Percentiles rank a stretch among this genome's conserved stretches.
phyloP scores from a whole-genome alignment of 2,329 filamentous ascomycete species.

The Xylaria sp. region DNA sequence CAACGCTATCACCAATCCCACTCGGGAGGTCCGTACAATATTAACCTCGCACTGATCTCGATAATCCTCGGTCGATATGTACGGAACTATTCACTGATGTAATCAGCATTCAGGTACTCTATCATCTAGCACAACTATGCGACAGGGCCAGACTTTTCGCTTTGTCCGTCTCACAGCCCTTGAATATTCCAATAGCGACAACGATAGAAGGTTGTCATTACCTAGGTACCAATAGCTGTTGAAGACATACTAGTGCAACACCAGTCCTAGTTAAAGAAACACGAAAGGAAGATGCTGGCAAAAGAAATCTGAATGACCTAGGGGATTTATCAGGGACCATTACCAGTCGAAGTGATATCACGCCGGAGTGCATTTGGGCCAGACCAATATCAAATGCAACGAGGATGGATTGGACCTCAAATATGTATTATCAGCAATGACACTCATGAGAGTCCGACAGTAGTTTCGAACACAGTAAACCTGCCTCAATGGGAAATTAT shows the following conservation, averaged over 20 bases:
- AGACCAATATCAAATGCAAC: too few species aligned
- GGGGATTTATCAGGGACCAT: too few species aligned
- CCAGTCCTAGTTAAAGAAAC: neutral
- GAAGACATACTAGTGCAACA: neutral
- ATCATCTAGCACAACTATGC: neutral
- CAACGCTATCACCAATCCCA: neutral
- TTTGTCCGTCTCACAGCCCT: neutral
- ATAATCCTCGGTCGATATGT: neutral
- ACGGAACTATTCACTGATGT: neutral
- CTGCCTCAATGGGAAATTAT: too few species aligned
- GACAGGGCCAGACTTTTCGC: neutral
- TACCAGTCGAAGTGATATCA: too few species aligned
- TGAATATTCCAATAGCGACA: neutral
- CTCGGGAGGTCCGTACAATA: neutral
- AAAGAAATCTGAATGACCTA: too few species aligned
- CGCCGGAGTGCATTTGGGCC: too few species aligned
- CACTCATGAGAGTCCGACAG: too few species aligned
- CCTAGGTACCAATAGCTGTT: neutral
- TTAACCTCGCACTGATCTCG: neutral
- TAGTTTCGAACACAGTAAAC: too few species aligned
- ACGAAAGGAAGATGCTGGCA: neutral
- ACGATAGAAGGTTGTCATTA: neutral
- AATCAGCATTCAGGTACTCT: neutral
- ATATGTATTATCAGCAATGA: too few species aligned
- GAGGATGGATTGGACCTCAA: too few species aligned